Conservation (phyloP, 345 rosid species). For the Linum tenue region DNA sequence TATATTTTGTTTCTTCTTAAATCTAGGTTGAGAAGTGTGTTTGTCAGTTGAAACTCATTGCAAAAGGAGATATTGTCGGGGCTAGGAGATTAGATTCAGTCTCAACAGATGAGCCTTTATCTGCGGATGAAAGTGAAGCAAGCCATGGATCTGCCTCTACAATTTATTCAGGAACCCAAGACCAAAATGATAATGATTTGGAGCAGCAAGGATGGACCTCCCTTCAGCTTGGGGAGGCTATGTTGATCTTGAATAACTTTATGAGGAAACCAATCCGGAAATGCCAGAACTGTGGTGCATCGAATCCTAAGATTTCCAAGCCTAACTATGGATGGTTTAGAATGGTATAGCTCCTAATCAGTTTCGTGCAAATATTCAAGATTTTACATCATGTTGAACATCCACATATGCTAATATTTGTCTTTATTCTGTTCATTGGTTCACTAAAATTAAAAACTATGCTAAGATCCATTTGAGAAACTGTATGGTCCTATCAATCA, state of each 20-base stretch:
- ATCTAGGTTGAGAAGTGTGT: constrained; percentile 49
- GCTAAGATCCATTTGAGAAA: not conserved
- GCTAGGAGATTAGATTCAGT: constrained; percentile 49
- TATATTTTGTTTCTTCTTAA: not conserved
- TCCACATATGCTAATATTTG: not conserved
- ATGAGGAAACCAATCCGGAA: constrained; percentile 30
- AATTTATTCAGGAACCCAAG: constrained; percentile 19
- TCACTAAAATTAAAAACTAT: not conserved
- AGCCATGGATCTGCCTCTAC: constrained; percentile 34
- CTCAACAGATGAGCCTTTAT: constrained; percentile 17
- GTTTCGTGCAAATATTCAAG: not conserved
- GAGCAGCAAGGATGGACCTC: constrained; percentile 60
- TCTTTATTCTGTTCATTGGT: not conserved
- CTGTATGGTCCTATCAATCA: too few species aligned
- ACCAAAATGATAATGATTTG: constrained; percentile 18
- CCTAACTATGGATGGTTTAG: constrained; percentile 77
- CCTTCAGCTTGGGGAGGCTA: constrained; percentile 65
- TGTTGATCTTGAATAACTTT: constrained; percentile 40
- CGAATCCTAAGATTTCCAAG: constrained; percentile 37
- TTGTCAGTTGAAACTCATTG: constrained; percentile 57
- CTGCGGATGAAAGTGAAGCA: constrained; percentile 33
- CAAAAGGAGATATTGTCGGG: constrained; percentile 63
- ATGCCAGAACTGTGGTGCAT: constrained; percentile 40
- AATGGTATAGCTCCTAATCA: constrained; percentile 37
- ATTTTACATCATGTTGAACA: not conserved